Evolutionary conservation across 2,329 filamentous ascomycete genomes (phyloP), one percentile per base, ranked within the genome.

Genomic region (Calonectria pteridis): DNA sequence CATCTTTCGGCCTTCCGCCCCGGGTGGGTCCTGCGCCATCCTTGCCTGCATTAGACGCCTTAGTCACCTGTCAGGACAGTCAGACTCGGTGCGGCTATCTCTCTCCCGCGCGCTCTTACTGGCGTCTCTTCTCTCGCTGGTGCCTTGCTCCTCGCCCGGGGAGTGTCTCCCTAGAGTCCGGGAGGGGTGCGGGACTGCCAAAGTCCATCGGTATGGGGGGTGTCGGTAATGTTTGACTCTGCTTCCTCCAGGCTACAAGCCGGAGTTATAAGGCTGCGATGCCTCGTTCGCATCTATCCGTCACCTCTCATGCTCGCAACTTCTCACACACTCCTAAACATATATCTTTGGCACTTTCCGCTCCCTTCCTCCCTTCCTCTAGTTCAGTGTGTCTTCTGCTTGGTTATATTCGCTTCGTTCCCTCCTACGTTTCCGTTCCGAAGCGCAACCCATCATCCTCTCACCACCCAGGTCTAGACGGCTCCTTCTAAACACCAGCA

Each of bases 201-300:
- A 75, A 67, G 72, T 67, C 50, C 73, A 74, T 67, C 55, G 63
- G 40, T 51, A 31, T 43, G 49, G 73, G 78, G 79, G 13, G 78
- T 80, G 79, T n/a, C 67, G 58, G 65, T 79, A 80, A 62, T 67
- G 62, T 29, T 59, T 69, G 68, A 59, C 51, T 28, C 69, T 75
- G n/a, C 65, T 76, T 71, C 73, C 73, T 82, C 80, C 77, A 83
- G 82, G 81, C 81, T 81, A 74, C 81, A 79, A 80, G 76, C 78
- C 76, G 67, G 75, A 77, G 71, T 77, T 90, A 90, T 90, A 90
- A 90, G 88, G 88, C 86, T 88, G 81, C 86, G 85, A 89, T 89
- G 84, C 82, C 87, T 86, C 86, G 75, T 80, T 78, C 66, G 82
- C 82, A 78, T 79, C 78, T 80, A 77, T 76, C 73, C 69, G 67